Evolutionary conservation across 495 filamentous ascomycete species (phyloP), one percentile per base, ranked within the genome.

Genomic region (Aspergillus leporis): DNA sequence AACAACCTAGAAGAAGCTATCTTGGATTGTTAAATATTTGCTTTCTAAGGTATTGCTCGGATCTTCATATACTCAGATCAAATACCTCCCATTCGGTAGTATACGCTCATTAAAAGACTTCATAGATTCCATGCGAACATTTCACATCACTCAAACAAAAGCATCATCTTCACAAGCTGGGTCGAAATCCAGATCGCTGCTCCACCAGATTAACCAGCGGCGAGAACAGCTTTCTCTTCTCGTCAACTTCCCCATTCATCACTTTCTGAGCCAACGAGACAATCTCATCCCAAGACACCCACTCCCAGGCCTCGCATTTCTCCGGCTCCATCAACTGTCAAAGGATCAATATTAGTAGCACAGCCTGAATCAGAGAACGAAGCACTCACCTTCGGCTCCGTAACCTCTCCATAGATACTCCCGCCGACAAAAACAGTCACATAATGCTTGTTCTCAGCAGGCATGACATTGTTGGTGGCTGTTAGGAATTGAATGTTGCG

Each of bases 241-340:
- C 50, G 40, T 46, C 14, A 22, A 31, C 28, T 51, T 60, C 14
- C 38, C n/a, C 5, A 28, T 43, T 30, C 65, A 82, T 50, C 2
- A 8, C n/a, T 5, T 31, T 12, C 16, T n/a, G 13, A 41, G 38
- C 38, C 38, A 41, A 16, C 14, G 38, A 12, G 38, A 41, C 38
- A 38, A 53, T 31, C 43, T 78, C 67, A 21, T 77, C 71, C 83
- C 83, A 87, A 10, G 65, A 73, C 12, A 71, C 66, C 87, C 87
- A 91, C 14, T 74, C 65, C 88, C 88, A 91, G 1, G 66, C 71
- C 36, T 78, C 79, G 61, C 87, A 90, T 65, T 90, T 90, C 3
- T 89, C 71, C 0, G 85, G 85, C 59, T 91, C 87, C 53, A 83
- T 22, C 5, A 72, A 32, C 70, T 73, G 55, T 19, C 45, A 47